Evolutionary conservation across 306 rosid species (phyloP), one percentile per base, ranked within the genome.

Genomic region (Datisca glomerata): DNA sequence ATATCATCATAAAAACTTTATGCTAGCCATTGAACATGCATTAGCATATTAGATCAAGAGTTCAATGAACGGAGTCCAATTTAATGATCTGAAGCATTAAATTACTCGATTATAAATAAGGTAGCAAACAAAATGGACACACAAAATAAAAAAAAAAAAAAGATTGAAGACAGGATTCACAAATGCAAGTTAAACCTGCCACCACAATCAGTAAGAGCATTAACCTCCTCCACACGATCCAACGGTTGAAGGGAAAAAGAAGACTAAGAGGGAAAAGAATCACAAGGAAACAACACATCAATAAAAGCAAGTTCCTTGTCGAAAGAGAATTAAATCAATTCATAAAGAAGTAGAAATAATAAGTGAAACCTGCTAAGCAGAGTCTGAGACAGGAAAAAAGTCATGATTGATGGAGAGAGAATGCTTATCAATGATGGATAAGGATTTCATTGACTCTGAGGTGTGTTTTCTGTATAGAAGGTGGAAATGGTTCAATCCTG

Each of bases 361-460:
- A 22, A 39, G 21, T 21, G 47, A 20, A 37, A 72, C 85, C 59
- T 38, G 57, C 45, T 80, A 91, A 2, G 86, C 93, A 8, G 77
- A 49, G 24, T 66, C 68, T 21, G 95, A 77, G 47, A 95, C 91
- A 12, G 54, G 61, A 22, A 89, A 77, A 60, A 80, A 89, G 42
- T 77, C 91, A 8, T 27, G 67, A 56, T 89, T 89, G 66, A 84
- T 74, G 40, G 85, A 66, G 36, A 89, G 93, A 12, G 91, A 34
- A 18, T 91, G 98, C 21, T 75, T 84, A 70, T 89, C 93, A 48
- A 89, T 70, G 47, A 91, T 74, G 51, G 86, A 83, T 71, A 83
- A 74, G 73, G 95, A 53, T 84, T 84, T 18, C 93, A 95, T 5
- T 95, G 95, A 22, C 73, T 70, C 61, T 84, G 98, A 66, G 84